These are phyloP conservation scores for Phaffomyces opuntiae DNA, from an alignment of 805 yeast species.

Conservation along the genomic window DNA sequence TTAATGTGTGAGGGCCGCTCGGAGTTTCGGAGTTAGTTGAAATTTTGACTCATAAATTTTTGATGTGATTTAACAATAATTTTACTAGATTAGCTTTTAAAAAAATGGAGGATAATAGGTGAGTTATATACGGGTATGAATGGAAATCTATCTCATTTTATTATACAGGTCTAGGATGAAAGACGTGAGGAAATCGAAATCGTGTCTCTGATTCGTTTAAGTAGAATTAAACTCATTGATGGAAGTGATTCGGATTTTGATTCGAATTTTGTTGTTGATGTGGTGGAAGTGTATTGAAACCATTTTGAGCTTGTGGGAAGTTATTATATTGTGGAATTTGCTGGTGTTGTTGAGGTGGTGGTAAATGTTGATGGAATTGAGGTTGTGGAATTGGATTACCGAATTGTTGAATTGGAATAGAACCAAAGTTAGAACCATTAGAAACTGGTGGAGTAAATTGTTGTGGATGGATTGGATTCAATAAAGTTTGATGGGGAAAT, in stretches of 20 bases:
- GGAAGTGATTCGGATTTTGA: not conserved
- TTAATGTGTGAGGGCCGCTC: too few relatives aligned
- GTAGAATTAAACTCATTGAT: not conserved
- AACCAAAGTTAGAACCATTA: not conserved
- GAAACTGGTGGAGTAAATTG: not conserved
- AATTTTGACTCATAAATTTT: too few relatives aligned
- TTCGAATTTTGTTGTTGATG: not conserved
- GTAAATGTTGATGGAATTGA: slow-evolving; percentile 2
- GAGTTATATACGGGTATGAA: too few relatives aligned
- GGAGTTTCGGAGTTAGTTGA: too few relatives aligned
- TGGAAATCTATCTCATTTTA: too few relatives aligned
- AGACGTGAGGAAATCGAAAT: too few relatives aligned
- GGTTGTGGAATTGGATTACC: not conserved
- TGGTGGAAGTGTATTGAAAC: not conserved
- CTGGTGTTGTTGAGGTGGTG: slow-evolving; percentile 3
- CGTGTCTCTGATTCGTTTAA: not conserved
- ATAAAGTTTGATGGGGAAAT: not conserved
- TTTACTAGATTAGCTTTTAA: too few relatives aligned
- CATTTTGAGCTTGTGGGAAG: not conserved
- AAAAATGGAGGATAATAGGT: too few relatives aligned
- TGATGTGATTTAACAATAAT: too few relatives aligned
- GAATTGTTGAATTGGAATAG: not conserved
- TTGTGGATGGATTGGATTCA: not conserved
- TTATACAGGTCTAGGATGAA: too few relatives aligned
- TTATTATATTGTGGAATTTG: not conserved